A percentile compares a stretch with the other conserved stretches of the same genome.
Conservation (phyloP, 2,329 filamentous ascomycete genomes). For the Sporothrix dimorphospora region DNA sequence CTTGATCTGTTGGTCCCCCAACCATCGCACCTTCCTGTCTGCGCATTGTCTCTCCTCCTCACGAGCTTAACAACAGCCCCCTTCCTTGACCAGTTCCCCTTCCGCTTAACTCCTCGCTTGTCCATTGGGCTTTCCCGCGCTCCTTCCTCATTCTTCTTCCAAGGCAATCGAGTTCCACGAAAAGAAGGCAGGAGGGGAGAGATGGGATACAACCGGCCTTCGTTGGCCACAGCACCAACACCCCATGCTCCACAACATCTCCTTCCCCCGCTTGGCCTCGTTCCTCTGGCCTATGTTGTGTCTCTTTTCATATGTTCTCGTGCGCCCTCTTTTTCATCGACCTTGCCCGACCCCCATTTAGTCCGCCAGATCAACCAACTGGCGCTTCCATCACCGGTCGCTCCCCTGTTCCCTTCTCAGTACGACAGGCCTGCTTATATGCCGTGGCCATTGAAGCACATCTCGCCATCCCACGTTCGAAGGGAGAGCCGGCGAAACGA, state of each 20-base stretch:
- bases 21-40: background rate
- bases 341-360: background rate
- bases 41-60: background rate
- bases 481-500: background rate
- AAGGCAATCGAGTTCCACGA: background rate
- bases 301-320: background rate
- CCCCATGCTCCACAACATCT: background rate
- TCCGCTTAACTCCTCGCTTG: background rate
- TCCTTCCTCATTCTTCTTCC: background rate
- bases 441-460: background rate
- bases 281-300: background rate
- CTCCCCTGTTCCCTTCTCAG: background rate
- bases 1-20: background rate
- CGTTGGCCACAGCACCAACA: too few species aligned
- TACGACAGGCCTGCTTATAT: background rate
- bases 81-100: background rate
- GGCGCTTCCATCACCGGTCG: background rate
- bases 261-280: constrained; percentile 1
- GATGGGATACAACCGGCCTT: too few species aligned
- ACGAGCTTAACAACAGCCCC: background rate
- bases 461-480: background rate
- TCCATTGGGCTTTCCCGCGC: background rate
- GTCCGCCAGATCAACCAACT: background rate
- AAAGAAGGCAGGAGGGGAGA: background rate
- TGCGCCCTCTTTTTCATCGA: background rate